Base-by-base conservation (phyloP, 306 rosid genomes). In the Biancaea sappan region DNA sequence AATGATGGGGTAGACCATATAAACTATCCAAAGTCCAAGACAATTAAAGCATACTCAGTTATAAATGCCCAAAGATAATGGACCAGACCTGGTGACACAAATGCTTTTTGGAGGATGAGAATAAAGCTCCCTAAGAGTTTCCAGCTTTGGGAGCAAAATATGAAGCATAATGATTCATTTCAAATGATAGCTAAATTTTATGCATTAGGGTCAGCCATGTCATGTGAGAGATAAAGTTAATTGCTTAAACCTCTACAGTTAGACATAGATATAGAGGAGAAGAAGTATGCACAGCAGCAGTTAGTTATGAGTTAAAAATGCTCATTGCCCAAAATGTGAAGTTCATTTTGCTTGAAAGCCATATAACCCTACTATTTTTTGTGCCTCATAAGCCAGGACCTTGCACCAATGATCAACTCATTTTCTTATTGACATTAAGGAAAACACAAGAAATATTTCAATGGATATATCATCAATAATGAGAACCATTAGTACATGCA, bases 381-480 rank as follows among this genome's bases (percentile, higher is more conserved):
- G 18, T 44, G 15, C 44, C 58, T 29, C 10, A 10, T 68, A 31
- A 43, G 24, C 40, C 71, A 16, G 31, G 59, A 68, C 9, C 16
- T 68, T 29, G 25, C 19, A 7, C 4, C 16, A 63, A 38, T 63
- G 69, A 19, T 13, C 34, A 64, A 21, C 32, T 40, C 28, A 38
- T 64, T 35, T 34, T 63, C 28, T 9, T 11, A 63, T 22, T 65
- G 25, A 24, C 2, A 28, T 1, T 13, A 66, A 24, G 16, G 22
- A 66, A 66, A 28, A 31, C 3, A 43, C 18, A 19, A 48, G 2
- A n/a, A n/a, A n/a, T n/a, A n/a, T n/a, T n/a, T n/a, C n/a, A n/a
- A n/a, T n/a, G 8, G 38, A 67, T 44, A 64, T 53, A 80, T 62
- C 57, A 64, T 63, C 69, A 73, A 31, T 14, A 22, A 16, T 72